Base-by-base conservation (phyloP, 495 filamentous ascomycete genomes). In the Penicillium dipodomyicola region DNA sequence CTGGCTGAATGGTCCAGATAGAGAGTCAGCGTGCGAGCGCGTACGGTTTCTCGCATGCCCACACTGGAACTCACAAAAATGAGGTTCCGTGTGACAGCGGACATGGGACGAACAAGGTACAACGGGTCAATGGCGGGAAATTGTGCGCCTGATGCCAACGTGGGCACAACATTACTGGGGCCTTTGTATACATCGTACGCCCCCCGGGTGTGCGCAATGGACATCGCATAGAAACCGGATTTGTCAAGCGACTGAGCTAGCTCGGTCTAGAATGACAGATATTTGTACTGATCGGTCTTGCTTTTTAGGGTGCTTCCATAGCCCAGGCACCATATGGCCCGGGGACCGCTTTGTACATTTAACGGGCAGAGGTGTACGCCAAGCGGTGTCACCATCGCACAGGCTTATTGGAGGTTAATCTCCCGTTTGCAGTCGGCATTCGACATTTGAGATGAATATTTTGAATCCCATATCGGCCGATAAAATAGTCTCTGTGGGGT, bases 301-400 rank as follows among this genome's bases (percentile, higher is more conserved):
- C 83, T 81, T 15, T 15, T 75, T 69, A 0, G 81, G 81, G 54
- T 83, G 80, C 32, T 75, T 72, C 79, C 78, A 84, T 14, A 81
- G 75, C 9, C 82, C 82, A 0, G 82, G 80, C 23, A 77, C 75
- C 61, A 82, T 73, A 60, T 85, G 82, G 6, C 81, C 82, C 54
- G 76, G 71, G 58, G 77, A 23, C 15, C 27, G 9, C 27, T 19
- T 48, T 48, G 45, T 48, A 48, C 32, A 45, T 15, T 3, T 39
- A 39, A 14, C 15, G 6, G 27, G 7, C 8, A 9, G 45, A 20
- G 14, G 15, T 32, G 32, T 32, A 30, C 27, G 4, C 14, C 43
- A 25, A 20, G 15, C 25, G 44, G 25, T 47, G 44, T 47, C 44
- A 30, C 25, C 44, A 29, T 45, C 25, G 25, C 27, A 12, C 29